These are phyloP conservation scores for Crucibulum laeve DNA, from an alignment of 768 basidiomycete genomes.

Conservation along the genomic window DNA sequence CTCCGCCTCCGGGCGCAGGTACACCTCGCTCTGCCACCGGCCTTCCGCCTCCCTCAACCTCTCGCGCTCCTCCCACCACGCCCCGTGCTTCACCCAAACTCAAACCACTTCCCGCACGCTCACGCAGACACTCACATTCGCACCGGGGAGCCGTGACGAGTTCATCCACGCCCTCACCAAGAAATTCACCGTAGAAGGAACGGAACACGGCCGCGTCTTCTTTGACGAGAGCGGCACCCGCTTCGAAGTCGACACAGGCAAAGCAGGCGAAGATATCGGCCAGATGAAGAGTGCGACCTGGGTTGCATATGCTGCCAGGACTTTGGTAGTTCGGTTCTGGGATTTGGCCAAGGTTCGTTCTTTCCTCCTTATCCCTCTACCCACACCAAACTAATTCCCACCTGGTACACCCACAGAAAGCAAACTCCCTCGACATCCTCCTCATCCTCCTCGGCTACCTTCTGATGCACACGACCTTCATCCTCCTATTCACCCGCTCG, in stretches of 20 bases:
- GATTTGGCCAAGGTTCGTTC: slow-evolving; percentile 61
- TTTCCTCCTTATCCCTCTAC: slow-evolving; percentile 4
- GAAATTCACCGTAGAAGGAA: slow-evolving; percentile 7
- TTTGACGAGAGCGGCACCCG: slow-evolving; percentile 37
- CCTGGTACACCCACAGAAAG: slow-evolving; percentile 51
- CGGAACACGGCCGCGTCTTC: slow-evolving; percentile 14
- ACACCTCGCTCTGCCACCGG: slow-evolving; percentile 49
- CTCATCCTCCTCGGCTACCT: slow-evolving; percentile 92
- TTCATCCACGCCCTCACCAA: slow-evolving; percentile 41
- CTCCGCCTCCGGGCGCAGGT: slow-evolving; percentile 39
- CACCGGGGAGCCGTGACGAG: slow-evolving; percentile 43
- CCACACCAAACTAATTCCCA: not conserved
- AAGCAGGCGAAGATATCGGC: slow-evolving; percentile 44
- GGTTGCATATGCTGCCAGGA: slow-evolving; percentile 82
- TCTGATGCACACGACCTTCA: slow-evolving; percentile 94
- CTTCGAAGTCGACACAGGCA: slow-evolving; percentile 43
- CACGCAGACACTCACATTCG: slow-evolving; percentile 33
- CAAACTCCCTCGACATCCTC: slow-evolving; percentile 93
- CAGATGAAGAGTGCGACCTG: slow-evolving; percentile 82
- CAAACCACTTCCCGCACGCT: slow-evolving; percentile 10
- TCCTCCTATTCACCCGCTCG: slow-evolving; percentile 85
- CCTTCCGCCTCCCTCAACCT: slow-evolving; percentile 16
- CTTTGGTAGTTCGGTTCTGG: slow-evolving; percentile 80
- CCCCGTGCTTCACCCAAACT: slow-evolving; percentile 14
- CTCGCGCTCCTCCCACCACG: slow-evolving; percentile 1